A percentile compares a stretch with the other conserved stretches of the same genome.
These are phyloP conservation scores for Amylocystis lapponica DNA, from an alignment of 768 basidiomycete genomes.

Conservation along the genomic window DNA sequence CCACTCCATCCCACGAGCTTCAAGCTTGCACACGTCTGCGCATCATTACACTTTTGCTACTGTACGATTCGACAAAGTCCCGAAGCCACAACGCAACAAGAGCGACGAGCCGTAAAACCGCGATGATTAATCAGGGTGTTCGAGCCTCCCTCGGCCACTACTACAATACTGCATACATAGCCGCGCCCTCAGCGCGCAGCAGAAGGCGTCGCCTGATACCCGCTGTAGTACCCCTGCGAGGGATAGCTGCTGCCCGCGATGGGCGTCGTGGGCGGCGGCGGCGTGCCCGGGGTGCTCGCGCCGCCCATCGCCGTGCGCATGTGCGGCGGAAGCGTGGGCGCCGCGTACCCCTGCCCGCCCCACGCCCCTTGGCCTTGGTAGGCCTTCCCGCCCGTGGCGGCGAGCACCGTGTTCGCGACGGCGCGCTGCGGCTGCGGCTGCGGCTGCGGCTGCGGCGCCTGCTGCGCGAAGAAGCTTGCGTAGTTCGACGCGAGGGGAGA, in stretches of 20 bases:
- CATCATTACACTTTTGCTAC: not conserved
- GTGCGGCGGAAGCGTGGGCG: constrained; percentile 39
- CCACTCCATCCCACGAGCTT: not conserved
- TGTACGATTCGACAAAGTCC: no score
- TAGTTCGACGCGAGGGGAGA: constrained; percentile 33
- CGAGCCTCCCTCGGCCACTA: constrained; percentile 1
- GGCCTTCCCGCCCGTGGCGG: constrained; percentile 18
- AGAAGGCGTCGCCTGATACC: constrained; percentile 16
- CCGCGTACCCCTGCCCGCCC: constrained; percentile 15
- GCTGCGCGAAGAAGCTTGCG: constrained; percentile 35
- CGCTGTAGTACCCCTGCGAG: constrained; percentile 16
- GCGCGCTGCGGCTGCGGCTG: constrained; percentile 34
- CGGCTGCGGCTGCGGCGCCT: constrained; percentile 18
- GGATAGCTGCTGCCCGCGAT: constrained; percentile 6
- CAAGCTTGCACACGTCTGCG: not conserved
- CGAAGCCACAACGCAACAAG: no score
- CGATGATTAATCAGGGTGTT: not conserved
- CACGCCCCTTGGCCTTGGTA: constrained; percentile 20
- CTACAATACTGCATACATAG: not conserved
- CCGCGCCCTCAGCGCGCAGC: constrained; percentile 8
- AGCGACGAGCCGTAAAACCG: not conserved
- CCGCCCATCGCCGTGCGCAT: constrained; percentile 23
- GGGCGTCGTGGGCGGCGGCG: constrained; percentile 17
- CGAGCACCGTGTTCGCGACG: constrained; percentile 50
- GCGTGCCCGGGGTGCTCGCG: constrained; percentile 15